Conservation (phyloP, 441 rosid genomes). For the Euphorbia schlechtendalii region DNA sequence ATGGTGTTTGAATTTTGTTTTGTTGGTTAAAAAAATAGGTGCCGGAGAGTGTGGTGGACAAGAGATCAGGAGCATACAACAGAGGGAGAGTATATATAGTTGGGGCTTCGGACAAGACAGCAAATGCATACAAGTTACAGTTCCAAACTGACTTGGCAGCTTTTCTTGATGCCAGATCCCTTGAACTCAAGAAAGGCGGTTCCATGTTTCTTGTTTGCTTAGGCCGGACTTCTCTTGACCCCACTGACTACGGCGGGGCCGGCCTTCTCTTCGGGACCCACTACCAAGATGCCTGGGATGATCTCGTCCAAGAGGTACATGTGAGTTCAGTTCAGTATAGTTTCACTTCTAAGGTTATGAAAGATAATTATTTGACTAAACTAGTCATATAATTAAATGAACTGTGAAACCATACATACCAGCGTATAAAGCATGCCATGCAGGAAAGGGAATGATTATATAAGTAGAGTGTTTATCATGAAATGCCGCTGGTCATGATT, state of each 20-base stretch:
- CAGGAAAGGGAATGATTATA: too few species aligned
- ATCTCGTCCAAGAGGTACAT: constrained; percentile 97
- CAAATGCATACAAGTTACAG: constrained; percentile 67
- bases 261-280: constrained; percentile 94
- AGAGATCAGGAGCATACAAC: constrained; percentile 66
- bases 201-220: constrained; percentile 90
- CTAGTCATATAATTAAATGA: too few species aligned
- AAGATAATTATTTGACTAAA: too few species aligned
- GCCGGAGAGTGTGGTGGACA: constrained; percentile 70
- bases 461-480: too few species aligned
- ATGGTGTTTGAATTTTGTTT: too few species aligned
- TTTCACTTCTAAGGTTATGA: too few species aligned
- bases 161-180: constrained; percentile 62
- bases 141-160: constrained; percentile 68
- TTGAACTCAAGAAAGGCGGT: constrained; percentile 76
- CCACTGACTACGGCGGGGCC: constrained; percentile 91
- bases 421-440: too few species aligned
- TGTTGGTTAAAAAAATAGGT: constrained; percentile 31
- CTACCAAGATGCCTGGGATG: constrained; percentile 97
- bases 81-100: constrained; percentile 74
- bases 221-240: constrained; percentile 82
- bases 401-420: too few species aligned
- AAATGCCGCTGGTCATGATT: too few species aligned
- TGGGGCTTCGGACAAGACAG: constrained; percentile 47
- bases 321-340: too few species aligned